Base-by-base conservation (phyloP, 2,329 filamentous ascomycete genomes). In the Cladophialophora psammophila region DNA sequence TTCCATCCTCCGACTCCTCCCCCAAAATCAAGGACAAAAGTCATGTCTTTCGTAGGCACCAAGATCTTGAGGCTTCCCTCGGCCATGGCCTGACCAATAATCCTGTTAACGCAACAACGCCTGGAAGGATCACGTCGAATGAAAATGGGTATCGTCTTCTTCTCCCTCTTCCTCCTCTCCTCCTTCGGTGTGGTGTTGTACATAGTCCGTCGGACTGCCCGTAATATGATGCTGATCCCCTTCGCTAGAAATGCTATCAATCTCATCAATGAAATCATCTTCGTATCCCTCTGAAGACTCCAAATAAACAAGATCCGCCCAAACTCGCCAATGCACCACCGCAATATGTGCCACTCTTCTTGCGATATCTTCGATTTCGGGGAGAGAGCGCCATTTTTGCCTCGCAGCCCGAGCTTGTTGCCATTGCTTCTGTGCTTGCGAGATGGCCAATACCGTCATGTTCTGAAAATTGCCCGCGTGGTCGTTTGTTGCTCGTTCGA, bases 251-350 rank as follows among this genome's bases (percentile, higher is more conserved):
- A 32, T 34, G 20, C 48, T 61, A 15, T 50, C 45, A 35, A n/a
- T 61, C 9, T 62, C 40, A 32, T 40, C 34, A 60, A 55, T 20
- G 40, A 20, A 36, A 18, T 40, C 35, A 18, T 40, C 35, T 32
- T 45, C 56, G 13, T 31, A 35, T 31, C 42, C 61, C 9, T 53
- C 58, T 36, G 54, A 42, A 20, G 56, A 18, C 42, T 40, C 61
- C 63, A 65, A 55, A 59, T 97, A 97, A 12, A 91, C 88, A 61
- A 96, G 82, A 1, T 87, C 87, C 1, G 87, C 86, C 93, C 94
- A 98, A 2, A 97, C 90, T 57, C 92, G 87, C 93, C 94, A 97
- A 78, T 97, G 93, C 31, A 98, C 81, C 5, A 95, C 85, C 13
- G 91, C 88, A 53, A 97, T 87, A 75, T 97, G 94, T 5, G 92